Conservation (phyloP, 2,329 filamentous ascomycete species). For the Fusarium vanettenii region DNA sequence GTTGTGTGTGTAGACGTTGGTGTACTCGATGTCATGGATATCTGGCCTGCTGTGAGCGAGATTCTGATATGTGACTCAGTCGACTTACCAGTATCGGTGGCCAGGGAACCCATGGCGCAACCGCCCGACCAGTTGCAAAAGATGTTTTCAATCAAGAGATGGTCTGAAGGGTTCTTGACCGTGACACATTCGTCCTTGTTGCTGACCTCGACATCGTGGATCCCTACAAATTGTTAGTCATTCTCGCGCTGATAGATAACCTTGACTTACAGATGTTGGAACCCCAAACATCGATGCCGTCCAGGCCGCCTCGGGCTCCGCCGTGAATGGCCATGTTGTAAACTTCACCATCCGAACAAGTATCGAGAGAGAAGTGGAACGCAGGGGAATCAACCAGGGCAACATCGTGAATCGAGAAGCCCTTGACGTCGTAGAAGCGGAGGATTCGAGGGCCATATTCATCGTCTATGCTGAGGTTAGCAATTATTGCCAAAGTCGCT, state of each 20-base stretch:
- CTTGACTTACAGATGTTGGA: conserved; percentile 24
- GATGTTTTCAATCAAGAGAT: conserved; percentile 36
- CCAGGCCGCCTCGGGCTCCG: conserved; percentile 23
- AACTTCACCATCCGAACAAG: conserved; percentile 28
- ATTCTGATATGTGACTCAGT: background rate
- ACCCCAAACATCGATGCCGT: conserved; percentile 34
- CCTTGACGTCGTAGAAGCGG: conserved; percentile 27
- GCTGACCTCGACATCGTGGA: conserved; percentile 39
- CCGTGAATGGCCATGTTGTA: conserved; percentile 39
- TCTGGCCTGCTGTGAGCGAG: background rate
- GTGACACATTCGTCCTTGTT: conserved; percentile 40
- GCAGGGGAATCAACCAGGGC: conserved; percentile 32
- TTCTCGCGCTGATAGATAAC: rapidly evolving
- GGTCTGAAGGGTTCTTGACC: conserved; percentile 35
- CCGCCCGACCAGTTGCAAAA: conserved; percentile 39
- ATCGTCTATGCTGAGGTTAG: conserved; percentile 8
- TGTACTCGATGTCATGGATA: conserved; percentile 35
- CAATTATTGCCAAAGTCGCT: rapidly evolving
- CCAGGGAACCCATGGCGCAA: conserved; percentile 34
- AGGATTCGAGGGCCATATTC: conserved; percentile 35
- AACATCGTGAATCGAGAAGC: conserved; percentile 34
- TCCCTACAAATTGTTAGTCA: background rate
- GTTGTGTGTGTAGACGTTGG: conserved; percentile 35
- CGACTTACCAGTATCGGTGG: conserved; percentile 13
- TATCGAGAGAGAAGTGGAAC: conserved; percentile 32